Base-by-base conservation (phyloP, 2,329 filamentous ascomycete genomes). In the Fusarium austroafricanum region DNA sequence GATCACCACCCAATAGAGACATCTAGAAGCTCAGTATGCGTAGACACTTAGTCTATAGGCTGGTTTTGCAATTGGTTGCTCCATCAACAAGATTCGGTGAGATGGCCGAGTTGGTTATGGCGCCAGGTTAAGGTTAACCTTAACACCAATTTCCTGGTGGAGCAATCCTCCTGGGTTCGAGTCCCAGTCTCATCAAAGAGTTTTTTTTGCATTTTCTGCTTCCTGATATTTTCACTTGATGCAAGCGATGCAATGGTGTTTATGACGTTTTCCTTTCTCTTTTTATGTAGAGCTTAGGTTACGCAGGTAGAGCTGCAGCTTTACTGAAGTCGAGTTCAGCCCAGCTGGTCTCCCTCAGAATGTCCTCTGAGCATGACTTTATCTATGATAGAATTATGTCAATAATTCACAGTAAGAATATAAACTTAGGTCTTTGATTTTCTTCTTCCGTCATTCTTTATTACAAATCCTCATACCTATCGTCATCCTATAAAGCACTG, bases 81-180 rank as follows among this genome's bases (percentile, higher is more conserved):
- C 2, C 12, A 62, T 42, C 51, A 62, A 46, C 8, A 57, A 62
- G n/a, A 26, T 29, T 38, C 35, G 71, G 71, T 73, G 68, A 73
- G 71, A 73, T 73, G 71, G 71, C 71, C 71, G 71, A 73, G 71
- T 73, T 73, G 71, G 71, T 73, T 73, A 72, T 73, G 71, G 71
- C 71, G 71, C 55, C 71, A 72, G 71, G 71, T 72, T 72, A 73
- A 73, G 70, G 70, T 71, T 38, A 65, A 72, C 70, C 70, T 72
- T 72, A 70, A 72, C 70, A 71, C 61, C 61, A 61, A 67, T 44
- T 72, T 73, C 71, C 71, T 73, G 71, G 50, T 73, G 71, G 68
- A 73, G 68, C 71, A 73, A 73, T 73, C 69, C 71, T 73, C 71
- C 69, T 73, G 71, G 71, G 71, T 73, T 73, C 71, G 67, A 73